phyloP scores from a whole-genome alignment of 805 yeast species.

The Blastobotrys terrestris region DNA sequence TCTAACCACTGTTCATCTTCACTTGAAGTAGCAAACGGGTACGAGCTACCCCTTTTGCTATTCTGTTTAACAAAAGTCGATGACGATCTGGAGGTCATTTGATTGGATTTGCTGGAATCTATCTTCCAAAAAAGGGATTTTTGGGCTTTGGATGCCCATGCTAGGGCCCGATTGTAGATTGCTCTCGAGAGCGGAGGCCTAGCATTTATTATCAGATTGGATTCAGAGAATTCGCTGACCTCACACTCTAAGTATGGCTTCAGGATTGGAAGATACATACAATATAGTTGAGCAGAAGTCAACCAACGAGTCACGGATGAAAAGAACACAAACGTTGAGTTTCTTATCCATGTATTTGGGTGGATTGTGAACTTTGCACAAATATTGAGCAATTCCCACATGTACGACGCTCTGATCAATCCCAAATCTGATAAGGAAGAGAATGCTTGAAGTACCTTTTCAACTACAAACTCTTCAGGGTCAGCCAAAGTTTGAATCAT shows the following conservation, averaged over 20 bases:
- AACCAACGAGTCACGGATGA: slow-evolving; percentile 56
- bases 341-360: slow-evolving; percentile 83
- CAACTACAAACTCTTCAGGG: slow-evolving; percentile 74
- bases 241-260: slow-evolving; percentile 75
- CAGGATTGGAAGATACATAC: slow-evolving; percentile 75
- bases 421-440: slow-evolving; percentile 53
- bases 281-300: slow-evolving; percentile 71
- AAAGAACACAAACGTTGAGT: slow-evolving; percentile 55
- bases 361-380: slow-evolving; percentile 61
- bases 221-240: slow-evolving; percentile 59
- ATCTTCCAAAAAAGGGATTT: slow-evolving; percentile 77
- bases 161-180: slow-evolving; percentile 54
- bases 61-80: neutral
- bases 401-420: slow-evolving; percentile 42
- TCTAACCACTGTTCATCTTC: slow-evolving; percentile 50
- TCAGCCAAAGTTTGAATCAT: slow-evolving; percentile 78
- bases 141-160: slow-evolving; percentile 65
- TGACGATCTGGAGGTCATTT: neutral
- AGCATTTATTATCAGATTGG: slow-evolving; percentile 57
- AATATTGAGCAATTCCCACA: slow-evolving; percentile 50
- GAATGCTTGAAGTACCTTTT: slow-evolving; percentile 57
- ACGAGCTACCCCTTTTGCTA: neutral
- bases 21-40: slow-evolving; percentile 11
- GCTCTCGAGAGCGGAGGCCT: slow-evolving; percentile 61
- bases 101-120: slow-evolving; percentile 6